phyloP scores from a whole-genome alignment of 108 stramenopile species.

The Parietichytrium sp. region DNA sequence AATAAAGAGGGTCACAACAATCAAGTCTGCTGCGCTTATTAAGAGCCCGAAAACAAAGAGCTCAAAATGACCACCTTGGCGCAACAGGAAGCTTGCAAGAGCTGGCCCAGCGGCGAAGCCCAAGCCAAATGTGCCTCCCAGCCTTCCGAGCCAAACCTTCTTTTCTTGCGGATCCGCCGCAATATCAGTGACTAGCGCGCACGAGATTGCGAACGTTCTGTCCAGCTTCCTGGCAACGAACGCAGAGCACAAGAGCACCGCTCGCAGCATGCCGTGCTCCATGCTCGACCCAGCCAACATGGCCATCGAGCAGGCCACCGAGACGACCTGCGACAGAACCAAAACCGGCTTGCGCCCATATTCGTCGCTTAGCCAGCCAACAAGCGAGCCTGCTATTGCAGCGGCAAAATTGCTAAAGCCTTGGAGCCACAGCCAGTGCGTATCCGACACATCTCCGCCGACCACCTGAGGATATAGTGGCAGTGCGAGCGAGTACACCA shows the following conservation, averaged over 20 bases:
- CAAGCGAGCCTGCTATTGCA: neutral
- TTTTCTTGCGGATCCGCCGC: neutral
- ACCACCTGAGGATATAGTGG: neutral
- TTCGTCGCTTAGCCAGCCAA: slow-evolving; percentile 8
- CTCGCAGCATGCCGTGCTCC: too few relatives aligned
- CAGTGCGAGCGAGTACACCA: neutral
- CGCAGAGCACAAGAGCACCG: neutral
- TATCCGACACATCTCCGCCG: neutral
- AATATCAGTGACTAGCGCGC: neutral
- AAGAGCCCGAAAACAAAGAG: neutral
- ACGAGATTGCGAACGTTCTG: neutral
- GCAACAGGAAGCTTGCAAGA: neutral
- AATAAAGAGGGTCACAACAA: too few relatives aligned
- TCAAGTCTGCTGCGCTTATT: too few relatives aligned
- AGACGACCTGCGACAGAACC: neutral
- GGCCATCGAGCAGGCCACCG: neutral
- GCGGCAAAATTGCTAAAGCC: neutral
- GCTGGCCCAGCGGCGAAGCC: slow-evolving; percentile 5
- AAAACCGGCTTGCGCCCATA: neutral
- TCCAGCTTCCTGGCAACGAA: neutral
- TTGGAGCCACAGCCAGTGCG: neutral
- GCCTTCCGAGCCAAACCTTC: neutral
- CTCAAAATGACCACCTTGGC: too few relatives aligned
- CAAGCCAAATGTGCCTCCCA: slow-evolving; percentile 2
- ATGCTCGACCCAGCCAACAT: neutral